Conservation (phyloP, 768 basidiomycete species). For the Asterophora lycoperdoides region DNA sequence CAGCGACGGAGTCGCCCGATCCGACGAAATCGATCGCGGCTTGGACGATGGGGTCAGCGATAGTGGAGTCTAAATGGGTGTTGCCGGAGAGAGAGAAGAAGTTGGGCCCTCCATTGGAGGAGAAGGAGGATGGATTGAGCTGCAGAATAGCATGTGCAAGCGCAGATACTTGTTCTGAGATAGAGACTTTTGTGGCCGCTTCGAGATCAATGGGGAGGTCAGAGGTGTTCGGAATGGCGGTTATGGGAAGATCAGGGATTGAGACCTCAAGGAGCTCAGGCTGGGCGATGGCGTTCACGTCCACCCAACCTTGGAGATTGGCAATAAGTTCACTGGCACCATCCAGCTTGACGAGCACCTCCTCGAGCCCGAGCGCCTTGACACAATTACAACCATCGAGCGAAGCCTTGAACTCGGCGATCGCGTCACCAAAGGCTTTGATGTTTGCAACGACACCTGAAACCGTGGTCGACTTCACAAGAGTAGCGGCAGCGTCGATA, state of each 20-base stretch:
- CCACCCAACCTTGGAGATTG: not conserved
- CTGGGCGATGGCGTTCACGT: not conserved
- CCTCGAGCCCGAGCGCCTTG: not conserved
- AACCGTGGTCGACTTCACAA: not conserved
- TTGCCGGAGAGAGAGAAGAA: not conserved
- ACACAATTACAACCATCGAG: not conserved
- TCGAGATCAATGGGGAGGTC: no score
- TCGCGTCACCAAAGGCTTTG: not conserved
- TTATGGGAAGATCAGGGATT: not conserved
- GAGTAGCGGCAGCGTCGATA: not conserved
- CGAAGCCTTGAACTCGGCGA: not conserved
- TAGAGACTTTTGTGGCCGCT: not conserved
- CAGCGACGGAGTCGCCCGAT: conserved; percentile 12
- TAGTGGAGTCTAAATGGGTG: not conserved
- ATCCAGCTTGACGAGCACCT: not conserved
- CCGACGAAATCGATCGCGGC: conserved; percentile 9
- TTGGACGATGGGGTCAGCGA: conserved; percentile 4
- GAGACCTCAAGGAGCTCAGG: not conserved
- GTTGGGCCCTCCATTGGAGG: not conserved
- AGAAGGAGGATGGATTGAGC: not conserved
- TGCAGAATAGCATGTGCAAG: not conserved
- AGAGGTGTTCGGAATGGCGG: not conserved
- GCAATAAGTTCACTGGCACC: not conserved
- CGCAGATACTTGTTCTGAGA: not conserved
- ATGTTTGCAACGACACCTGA: not conserved